Evolutionary conservation across 2,329 filamentous ascomycete species (phyloP), one percentile per base, ranked within the genome.

Genomic region (Lasiodiplodia sp.): DNA sequence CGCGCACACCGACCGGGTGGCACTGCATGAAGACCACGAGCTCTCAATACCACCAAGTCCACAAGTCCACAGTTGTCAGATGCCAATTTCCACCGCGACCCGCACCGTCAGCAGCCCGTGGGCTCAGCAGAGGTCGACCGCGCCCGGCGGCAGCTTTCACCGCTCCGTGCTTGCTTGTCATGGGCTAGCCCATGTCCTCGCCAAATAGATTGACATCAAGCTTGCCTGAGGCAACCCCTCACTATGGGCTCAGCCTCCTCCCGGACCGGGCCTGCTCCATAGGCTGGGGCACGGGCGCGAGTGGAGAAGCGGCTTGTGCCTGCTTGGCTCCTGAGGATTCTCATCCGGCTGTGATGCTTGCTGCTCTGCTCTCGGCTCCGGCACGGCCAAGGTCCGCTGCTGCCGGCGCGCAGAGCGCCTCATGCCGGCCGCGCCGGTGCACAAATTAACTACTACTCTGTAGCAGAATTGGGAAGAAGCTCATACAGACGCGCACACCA

Each of bases 301-400:
- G 60, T 64, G 60, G 60, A 64, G 60, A 64, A 52, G 60, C 58
- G 40, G 58, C 58, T 63, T 51, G 58, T 44, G 58, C 58, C 40
- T 63, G 40, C 58, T 63, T 63, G 58, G 58, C 60, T 64, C 60
- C 60, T 64, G 44, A 64, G 60, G 60, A 64, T 64, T 64, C 60
- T 64, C 60, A 31, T 52, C 60, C 51, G 60, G 37, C 52, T 62
- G 31, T 38, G 60, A 52, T 38, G 60, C 60, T 37, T 34, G 58
- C 58, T 51, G 44, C 60, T 28, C 60, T 23, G 60, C 60, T 51
- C 60, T 52, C 60, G 60, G 60, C 47, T 64, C 60, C 60, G 60
- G 44, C 60, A 10, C 37, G 14, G 60, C 28, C 40, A 37, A 51
- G 21, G 60, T 51, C 60, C 60, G 60, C 38, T 21, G 60, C 60